phyloP scores from a whole-genome alignment of 2,329 filamentous ascomycete genomes.

The Xenosphaeropsis pyriputrescens region DNA sequence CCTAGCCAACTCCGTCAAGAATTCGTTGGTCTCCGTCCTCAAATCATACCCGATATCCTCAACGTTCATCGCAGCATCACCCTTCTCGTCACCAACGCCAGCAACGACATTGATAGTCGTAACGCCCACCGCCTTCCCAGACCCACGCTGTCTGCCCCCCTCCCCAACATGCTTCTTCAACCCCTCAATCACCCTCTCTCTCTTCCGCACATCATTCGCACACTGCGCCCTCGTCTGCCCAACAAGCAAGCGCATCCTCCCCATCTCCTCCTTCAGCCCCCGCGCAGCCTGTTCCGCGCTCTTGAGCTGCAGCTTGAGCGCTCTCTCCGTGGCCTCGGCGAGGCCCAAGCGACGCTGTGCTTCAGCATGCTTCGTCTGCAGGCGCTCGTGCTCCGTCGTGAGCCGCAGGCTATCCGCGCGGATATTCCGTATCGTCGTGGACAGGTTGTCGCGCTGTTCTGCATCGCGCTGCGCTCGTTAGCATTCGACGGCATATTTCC shows the following conservation, averaged over 20 bases:
- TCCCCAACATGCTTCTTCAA: conserved; percentile 79
- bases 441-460: conserved; percentile 73
- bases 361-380: conserved; percentile 37
- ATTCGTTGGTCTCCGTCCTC: conserved; percentile 78
- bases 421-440: conserved; percentile 60
- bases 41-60: conserved; percentile 51
- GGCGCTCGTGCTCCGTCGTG: conserved; percentile 48
- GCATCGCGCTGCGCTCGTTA: conserved; percentile 57
- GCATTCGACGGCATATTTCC: no score
- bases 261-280: conserved; percentile 71
- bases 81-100: conserved; percentile 28
- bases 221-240: conserved; percentile 77
- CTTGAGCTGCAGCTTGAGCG: conserved; percentile 54
- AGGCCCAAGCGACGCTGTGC: conserved; percentile 38
- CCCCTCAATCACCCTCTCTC: conserved; percentile 76
- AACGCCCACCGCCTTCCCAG: conserved; percentile 35
- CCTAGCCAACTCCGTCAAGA: conserved; percentile 72
- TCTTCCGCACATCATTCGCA: conserved; percentile 78
- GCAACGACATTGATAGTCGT: conserved; percentile 42
- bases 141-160: conserved; percentile 44
- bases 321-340: conserved; percentile 55
- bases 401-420: conserved; percentile 64
- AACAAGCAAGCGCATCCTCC: conserved; percentile 63
- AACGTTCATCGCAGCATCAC: conserved; percentile 4
- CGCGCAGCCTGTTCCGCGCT: conserved; percentile 61